Percentiles rank a stretch among this genome's conserved stretches.
Conservation (phyloP, 441 rosid genomes). For the Euphorbia celastroides region DNA sequence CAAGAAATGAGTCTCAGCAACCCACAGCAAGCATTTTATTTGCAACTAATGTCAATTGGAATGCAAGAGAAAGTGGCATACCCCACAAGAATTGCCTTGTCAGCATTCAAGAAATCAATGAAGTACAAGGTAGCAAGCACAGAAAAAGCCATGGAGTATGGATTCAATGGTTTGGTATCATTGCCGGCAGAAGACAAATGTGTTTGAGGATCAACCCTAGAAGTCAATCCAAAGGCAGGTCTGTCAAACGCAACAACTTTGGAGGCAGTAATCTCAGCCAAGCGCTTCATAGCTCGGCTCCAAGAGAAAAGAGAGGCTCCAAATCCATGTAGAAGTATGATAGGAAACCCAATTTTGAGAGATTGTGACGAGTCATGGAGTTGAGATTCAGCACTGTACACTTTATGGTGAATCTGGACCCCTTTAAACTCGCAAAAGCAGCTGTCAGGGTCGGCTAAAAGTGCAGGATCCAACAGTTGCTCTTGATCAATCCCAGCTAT, state of each 20-base stretch:
- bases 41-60: neutral
- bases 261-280: slow-evolving; percentile 51
- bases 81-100: slow-evolving; percentile 79
- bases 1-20: neutral
- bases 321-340: slow-evolving; percentile 81
- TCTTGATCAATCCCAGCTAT: slow-evolving; percentile 68
- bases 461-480: slow-evolving; percentile 50
- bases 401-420: slow-evolving; percentile 70
- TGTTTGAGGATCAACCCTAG: slow-evolving; percentile 18
- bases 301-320: slow-evolving; percentile 94
- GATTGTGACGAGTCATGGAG: slow-evolving; percentile 10
- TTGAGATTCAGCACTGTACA: slow-evolving; percentile 33
- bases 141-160: slow-evolving; percentile 79
- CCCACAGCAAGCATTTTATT: neutral
- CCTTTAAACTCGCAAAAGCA: slow-evolving; percentile 86
- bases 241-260: slow-evolving; percentile 87
- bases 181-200: slow-evolving; percentile 8
- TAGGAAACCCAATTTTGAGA: slow-evolving; percentile 40
- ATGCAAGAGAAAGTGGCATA: slow-evolving; percentile 29
- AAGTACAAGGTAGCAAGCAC: slow-evolving; percentile 73
- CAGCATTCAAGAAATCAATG: slow-evolving; percentile 56
- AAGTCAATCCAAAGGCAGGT: slow-evolving; percentile 88
- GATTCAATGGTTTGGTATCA: slow-evolving; percentile 50
- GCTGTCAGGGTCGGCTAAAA: slow-evolving; percentile 81
- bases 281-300: slow-evolving; percentile 66